Conservation (phyloP, 2,329 filamentous ascomycete genomes). For the Hysterium pulicare region DNA sequence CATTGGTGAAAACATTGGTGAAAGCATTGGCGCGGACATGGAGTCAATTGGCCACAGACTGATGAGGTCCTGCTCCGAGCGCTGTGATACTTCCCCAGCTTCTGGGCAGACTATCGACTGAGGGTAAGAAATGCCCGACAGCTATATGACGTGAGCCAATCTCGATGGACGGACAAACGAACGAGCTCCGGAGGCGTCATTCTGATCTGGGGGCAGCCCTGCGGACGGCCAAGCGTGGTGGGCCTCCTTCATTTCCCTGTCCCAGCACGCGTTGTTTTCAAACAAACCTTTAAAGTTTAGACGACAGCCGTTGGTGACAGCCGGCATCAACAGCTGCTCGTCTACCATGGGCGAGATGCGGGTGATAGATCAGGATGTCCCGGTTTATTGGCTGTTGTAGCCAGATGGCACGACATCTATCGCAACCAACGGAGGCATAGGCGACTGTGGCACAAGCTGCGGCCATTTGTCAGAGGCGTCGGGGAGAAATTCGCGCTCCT, state of each 20-base stretch:
- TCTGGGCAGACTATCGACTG: neutral
- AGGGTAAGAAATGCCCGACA: neutral
- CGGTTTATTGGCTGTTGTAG: constrained; percentile 15
- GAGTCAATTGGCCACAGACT: neutral
- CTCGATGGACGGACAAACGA: neutral
- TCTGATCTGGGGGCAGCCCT: constrained; percentile 21
- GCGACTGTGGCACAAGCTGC: constrained; percentile 20
- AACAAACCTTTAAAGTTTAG: neutral
- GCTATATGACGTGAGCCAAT: neutral
- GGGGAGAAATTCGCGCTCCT: constrained; percentile 21
- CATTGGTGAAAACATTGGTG: constrained; percentile 23
- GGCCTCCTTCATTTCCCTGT: constrained; percentile 32
- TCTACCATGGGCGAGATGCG: neutral
- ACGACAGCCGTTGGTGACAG: constrained; percentile 7
- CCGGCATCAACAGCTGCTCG: constrained; percentile 4
- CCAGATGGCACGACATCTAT: constrained; percentile 17
- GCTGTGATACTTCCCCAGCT: neutral
- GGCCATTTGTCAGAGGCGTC: constrained; percentile 14
- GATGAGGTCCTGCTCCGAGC: neutral
- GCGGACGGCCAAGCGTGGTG: constrained; percentile 13
- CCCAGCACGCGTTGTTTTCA: constrained; percentile 34
- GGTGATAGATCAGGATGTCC: neutral
- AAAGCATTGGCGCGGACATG: neutral
- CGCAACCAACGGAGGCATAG: constrained; percentile 10
- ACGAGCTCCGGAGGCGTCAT: neutral